Percentiles rank a stretch among this genome's conserved stretches.
phyloP scores from a whole-genome alignment of 2,329 filamentous ascomycete genomes.

The Aspergillus bombycis region DNA sequence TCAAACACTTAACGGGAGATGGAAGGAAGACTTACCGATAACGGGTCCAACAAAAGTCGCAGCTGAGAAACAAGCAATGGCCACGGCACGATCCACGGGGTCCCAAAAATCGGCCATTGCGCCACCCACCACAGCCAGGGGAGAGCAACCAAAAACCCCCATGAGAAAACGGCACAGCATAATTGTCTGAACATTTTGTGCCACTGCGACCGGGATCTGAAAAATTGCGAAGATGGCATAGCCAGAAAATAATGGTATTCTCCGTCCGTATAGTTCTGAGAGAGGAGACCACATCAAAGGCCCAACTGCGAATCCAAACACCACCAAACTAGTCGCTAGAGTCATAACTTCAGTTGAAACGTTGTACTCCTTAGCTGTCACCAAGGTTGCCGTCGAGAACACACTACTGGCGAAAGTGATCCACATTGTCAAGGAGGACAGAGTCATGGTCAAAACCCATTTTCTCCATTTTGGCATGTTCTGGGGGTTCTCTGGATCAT shows the following conservation, averaged over 20 bases:
- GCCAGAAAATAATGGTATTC: constrained; percentile 52
- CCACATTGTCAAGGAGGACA: constrained; percentile 43
- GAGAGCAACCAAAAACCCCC: constrained; percentile 56
- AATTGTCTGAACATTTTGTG: constrained; percentile 57
- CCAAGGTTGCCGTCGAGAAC: constrained; percentile 47
- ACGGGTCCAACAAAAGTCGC: constrained; percentile 56
- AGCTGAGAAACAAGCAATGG: constrained; percentile 47
- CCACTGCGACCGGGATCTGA: constrained; percentile 58
- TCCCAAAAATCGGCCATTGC: constrained; percentile 53
- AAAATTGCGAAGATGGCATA: constrained; percentile 56
- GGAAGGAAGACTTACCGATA: constrained; percentile 32
- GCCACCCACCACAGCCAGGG: constrained; percentile 55
- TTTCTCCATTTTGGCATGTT: constrained; percentile 38
- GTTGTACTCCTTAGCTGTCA: constrained; percentile 47
- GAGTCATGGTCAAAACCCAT: constrained; percentile 42
- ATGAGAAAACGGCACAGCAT: constrained; percentile 59
- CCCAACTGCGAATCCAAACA: constrained; percentile 58
- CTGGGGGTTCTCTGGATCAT: constrained; percentile 38
- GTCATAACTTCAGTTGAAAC: constrained; percentile 46
- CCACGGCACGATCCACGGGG: constrained; percentile 51
- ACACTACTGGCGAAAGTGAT: constrained; percentile 53
- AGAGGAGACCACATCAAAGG: constrained; percentile 53
- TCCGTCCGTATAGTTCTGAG: constrained; percentile 56
- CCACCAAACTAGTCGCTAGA: constrained; percentile 47
- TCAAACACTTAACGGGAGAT: neutral